phyloP scores from a whole-genome alignment of 1,284 basidiomycete species.

The Stygiomarasmius scandens region DNA sequence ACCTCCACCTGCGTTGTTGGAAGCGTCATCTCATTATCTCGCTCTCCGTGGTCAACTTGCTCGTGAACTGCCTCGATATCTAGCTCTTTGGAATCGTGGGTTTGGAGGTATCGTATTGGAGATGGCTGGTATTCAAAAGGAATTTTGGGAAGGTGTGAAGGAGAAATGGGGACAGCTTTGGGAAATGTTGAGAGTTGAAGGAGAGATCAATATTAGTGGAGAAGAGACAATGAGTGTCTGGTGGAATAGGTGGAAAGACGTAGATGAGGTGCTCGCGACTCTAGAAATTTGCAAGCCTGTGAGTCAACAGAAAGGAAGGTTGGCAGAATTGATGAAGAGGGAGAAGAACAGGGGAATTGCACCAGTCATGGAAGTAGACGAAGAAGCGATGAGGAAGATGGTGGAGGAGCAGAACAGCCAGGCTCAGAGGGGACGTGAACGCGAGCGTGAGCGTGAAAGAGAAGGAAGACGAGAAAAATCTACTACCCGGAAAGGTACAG shows the following conservation, averaged over 20 bases:
- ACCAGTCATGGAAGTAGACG: not conserved
- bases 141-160: slow-evolving; percentile 59
- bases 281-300: slow-evolving; percentile 42
- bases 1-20: too few relatives aligned
- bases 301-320: too few relatives aligned
- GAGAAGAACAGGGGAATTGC: not conserved
- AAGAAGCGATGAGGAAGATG: not conserved
- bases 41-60: slow-evolving; percentile 71
- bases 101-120: slow-evolving; percentile 51
- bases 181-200: slow-evolving; percentile 76
- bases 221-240: slow-evolving; percentile 70
- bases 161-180: slow-evolving; percentile 75
- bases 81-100: slow-evolving; percentile 60
- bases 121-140: slow-evolving; percentile 56
- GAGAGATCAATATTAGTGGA: slow-evolving; percentile 66
- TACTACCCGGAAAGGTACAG: slow-evolving; percentile 7
- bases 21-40: slow-evolving; percentile 70
- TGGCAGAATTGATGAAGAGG: too few relatives aligned
- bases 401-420: not conserved
- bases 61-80: slow-evolving; percentile 66
- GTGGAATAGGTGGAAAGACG: slow-evolving; percentile 64
- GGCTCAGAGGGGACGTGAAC: not conserved
- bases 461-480: not conserved
- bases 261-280: slow-evolving; percentile 48
- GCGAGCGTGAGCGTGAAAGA: not conserved